Evolutionary conservation across 768 basidiomycete species (phyloP).

Genomic region (Exidia glandulosa): DNA sequence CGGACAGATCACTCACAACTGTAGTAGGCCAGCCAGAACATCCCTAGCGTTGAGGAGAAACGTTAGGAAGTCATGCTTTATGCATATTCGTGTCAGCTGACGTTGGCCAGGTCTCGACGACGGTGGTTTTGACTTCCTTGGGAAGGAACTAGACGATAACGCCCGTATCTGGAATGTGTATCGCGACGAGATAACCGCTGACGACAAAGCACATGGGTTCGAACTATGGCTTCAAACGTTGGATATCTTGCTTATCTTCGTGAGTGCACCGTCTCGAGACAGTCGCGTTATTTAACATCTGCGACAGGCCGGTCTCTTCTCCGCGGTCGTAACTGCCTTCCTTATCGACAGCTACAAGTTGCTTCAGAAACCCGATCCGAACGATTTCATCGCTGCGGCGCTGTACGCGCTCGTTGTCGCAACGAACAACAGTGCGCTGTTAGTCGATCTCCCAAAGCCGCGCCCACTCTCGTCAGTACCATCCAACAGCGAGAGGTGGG

Average conservation of each 20-base stretch:
- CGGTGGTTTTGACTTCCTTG: too few species aligned
- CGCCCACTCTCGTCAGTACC: neutral
- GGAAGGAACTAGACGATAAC: slow-evolving; percentile 2
- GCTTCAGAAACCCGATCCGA: neutral
- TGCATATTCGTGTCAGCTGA: too few species aligned
- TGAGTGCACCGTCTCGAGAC: neutral
- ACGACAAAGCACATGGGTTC: slow-evolving; percentile 1
- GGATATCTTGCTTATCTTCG: slow-evolving; percentile 4
- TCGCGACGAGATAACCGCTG: slow-evolving; percentile 3
- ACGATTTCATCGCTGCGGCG: neutral
- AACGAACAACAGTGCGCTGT: neutral
- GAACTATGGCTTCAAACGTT: neutral
- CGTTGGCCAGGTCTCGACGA: too few species aligned
- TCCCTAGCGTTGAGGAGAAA: too few species aligned
- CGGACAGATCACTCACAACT: too few species aligned
- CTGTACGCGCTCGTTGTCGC: neutral
- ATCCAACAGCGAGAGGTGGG: neutral
- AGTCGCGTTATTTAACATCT: neutral
- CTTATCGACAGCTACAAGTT: neutral
- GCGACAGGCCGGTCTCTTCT: neutral
- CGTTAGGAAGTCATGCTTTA: too few species aligned
- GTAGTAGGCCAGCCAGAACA: too few species aligned
- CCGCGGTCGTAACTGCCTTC: neutral
- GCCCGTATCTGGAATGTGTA: slow-evolving; percentile 6
- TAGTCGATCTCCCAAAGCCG: neutral